Conservation (phyloP, 257 asterid species). For the Solanum commersonii region DNA sequence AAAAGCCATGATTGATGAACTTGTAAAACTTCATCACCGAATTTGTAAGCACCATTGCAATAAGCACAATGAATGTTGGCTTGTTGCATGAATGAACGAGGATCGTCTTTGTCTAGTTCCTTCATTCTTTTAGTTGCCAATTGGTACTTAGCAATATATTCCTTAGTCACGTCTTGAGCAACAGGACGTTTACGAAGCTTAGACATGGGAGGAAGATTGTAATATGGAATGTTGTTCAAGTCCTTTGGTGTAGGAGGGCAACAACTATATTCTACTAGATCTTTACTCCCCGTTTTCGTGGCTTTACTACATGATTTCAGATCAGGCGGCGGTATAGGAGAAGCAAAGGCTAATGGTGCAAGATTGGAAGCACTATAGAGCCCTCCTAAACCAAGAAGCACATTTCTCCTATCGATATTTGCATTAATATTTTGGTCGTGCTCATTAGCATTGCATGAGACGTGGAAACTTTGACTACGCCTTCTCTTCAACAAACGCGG, state of each 20-base stretch:
- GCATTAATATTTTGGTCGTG: not conserved
- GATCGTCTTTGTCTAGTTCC: not conserved
- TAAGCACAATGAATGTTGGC: not conserved
- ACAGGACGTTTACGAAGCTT: not conserved
- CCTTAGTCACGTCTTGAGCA: not conserved
- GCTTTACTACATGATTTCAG: not conserved
- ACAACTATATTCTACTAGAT: not conserved
- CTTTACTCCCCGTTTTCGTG: not conserved
- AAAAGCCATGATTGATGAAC: constrained; percentile 11
- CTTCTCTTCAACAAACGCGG: not conserved
- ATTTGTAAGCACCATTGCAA: not conserved
- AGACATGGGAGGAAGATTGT: not conserved
- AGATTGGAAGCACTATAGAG: not conserved
- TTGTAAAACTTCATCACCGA: not conserved
- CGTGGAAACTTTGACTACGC: not conserved
- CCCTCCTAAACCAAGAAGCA: not conserved
- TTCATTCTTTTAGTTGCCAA: not conserved
- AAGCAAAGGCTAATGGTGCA: not conserved
- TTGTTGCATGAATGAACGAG: not conserved
- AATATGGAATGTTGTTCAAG: not conserved
- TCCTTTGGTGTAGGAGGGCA: not conserved
- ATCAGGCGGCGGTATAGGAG: not conserved
- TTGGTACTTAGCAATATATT: too few relatives aligned
- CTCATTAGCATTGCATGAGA: not conserved
- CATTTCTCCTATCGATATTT: not conserved